phyloP scores from a whole-genome alignment of 2,329 filamentous ascomycete species.

The Colletotrichum higginsianum region DNA sequence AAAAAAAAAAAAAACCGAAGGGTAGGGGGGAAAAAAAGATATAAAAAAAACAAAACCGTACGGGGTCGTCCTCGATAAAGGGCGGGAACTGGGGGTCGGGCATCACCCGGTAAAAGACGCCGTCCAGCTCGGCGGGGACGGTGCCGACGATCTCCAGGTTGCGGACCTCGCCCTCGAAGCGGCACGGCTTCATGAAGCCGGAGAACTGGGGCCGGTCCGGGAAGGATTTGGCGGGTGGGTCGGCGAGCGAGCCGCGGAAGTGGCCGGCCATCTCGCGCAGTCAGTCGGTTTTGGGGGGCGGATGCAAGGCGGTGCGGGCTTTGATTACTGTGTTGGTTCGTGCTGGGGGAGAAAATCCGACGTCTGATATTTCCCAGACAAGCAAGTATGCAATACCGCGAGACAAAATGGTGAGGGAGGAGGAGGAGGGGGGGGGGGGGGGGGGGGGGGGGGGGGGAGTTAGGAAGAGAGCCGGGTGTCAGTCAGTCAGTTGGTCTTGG shows the following conservation, averaged over 20 bases:
- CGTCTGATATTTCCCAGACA: too few relatives aligned
- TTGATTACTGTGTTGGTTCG: background rate
- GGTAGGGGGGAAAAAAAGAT: accelerated
- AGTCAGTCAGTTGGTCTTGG: background rate
- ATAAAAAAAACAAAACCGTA: background rate
- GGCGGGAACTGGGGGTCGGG: conserved; percentile 57
- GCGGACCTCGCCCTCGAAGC: conserved; percentile 40
- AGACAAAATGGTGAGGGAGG: too few relatives aligned
- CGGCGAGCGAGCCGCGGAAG: conserved; percentile 29
- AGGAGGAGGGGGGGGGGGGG: background rate
- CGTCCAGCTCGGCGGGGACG: conserved; percentile 45
- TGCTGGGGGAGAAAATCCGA: background rate
- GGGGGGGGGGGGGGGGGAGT: too few relatives aligned
- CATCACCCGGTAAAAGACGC: conserved; percentile 55
- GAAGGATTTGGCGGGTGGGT: conserved; percentile 25
- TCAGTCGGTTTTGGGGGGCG: too few relatives aligned
- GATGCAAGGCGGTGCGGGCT: too few relatives aligned
- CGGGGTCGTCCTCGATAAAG: conserved; percentile 25
- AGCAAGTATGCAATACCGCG: too few relatives aligned
- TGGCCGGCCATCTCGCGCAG: conserved; percentile 24
- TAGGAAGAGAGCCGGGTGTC: too few relatives aligned
- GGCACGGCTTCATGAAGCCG: conserved; percentile 40
- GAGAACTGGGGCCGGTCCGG: conserved; percentile 39
- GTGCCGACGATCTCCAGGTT: conserved; percentile 44
- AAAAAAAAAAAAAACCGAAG: too few relatives aligned